A percentile compares a stretch with the other conserved stretches of the same genome.
Conservation (phyloP, 1,139 yeast genomes). For the Lizanozyma gosingica region DNA sequence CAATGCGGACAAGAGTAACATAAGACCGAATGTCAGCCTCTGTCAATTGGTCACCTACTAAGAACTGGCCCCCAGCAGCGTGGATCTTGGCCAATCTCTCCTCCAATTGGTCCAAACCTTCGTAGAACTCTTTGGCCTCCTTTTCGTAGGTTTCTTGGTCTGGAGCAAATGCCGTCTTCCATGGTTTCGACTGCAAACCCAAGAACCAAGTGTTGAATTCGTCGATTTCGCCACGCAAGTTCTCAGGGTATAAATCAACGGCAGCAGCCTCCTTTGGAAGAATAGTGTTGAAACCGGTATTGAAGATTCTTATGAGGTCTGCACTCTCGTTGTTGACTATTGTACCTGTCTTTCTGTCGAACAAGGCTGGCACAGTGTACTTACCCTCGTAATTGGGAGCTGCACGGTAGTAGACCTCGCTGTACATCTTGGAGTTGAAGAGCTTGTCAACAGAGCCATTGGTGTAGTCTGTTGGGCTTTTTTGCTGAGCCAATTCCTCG, state of each 20-base stretch:
- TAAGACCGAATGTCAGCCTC: slow-evolving; percentile 78
- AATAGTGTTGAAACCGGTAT: slow-evolving; percentile 56
- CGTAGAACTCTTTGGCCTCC: slow-evolving; percentile 59
- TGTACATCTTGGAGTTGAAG: slow-evolving; percentile 7
- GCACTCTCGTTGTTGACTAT: slow-evolving; percentile 88
- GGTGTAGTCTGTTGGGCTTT: slow-evolving; percentile 12
- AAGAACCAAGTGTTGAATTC: slow-evolving; percentile 81
- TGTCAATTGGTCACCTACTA: slow-evolving; percentile 62
- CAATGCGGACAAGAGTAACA: slow-evolving; percentile 5
- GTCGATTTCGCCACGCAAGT: slow-evolving; percentile 51
- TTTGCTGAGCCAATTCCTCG: slow-evolving; percentile 6
- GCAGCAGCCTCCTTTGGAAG: slow-evolving; percentile 34
- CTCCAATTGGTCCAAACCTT: slow-evolving; percentile 71
- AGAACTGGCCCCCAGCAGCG: slow-evolving; percentile 27
- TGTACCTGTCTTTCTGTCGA: slow-evolving; percentile 77
- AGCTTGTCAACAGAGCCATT: slow-evolving; percentile 9
- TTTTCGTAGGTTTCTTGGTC: slow-evolving; percentile 74
- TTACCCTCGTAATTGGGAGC: slow-evolving; percentile 71
- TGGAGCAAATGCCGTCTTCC: slow-evolving; percentile 87
- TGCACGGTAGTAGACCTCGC: slow-evolving; percentile 33
- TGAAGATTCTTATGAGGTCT: slow-evolving; percentile 79
- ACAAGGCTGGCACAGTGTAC: slow-evolving; percentile 85
- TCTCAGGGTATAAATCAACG: slow-evolving; percentile 58
- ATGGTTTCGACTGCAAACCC: slow-evolving; percentile 85
- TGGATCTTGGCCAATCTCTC: slow-evolving; percentile 42